These are phyloP conservation scores for Powellomyces hirtus DNA, from an alignment of 192 early-diverging fungal species.

Conservation along the genomic window DNA sequence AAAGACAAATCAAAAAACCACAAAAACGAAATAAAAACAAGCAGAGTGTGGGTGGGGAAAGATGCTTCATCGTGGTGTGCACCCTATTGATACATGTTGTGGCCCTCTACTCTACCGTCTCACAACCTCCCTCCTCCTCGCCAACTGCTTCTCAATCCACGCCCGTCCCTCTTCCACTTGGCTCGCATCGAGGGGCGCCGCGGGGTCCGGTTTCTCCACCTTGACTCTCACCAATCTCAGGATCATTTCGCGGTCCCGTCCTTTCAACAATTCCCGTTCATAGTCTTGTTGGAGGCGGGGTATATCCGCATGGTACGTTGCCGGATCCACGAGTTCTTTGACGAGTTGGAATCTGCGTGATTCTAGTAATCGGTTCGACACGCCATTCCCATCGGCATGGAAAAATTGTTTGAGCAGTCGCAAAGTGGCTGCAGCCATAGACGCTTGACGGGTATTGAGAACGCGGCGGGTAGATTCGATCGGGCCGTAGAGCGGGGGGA, in stretches of 20 bases:
- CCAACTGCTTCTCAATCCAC: constrained; percentile 46
- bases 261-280: constrained; percentile 36
- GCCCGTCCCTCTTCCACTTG: constrained; percentile 32
- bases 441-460: constrained; percentile 48
- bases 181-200: background rate
- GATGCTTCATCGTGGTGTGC: too few relatives aligned
- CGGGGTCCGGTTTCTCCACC: constrained; percentile 35
- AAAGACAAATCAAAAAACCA: too few relatives aligned
- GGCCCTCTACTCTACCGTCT: too few relatives aligned
- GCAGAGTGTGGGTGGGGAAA: too few relatives aligned
- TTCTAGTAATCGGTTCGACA: constrained; percentile 40
- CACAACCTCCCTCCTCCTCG: constrained; percentile 40
- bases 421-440: constrained; percentile 35
- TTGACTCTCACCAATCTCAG: constrained; percentile 42
- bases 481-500: constrained; percentile 54
- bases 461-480: constrained; percentile 45
- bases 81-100: too few relatives aligned
- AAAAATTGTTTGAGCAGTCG: constrained; percentile 49
- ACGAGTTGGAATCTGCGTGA: constrained; percentile 43
- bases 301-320: constrained; percentile 36
- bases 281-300: constrained; percentile 46
- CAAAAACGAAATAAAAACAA: too few relatives aligned
- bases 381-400: constrained; percentile 50
- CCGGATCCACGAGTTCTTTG: constrained; percentile 19
- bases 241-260: constrained; percentile 41